Percentiles rank a stretch among this genome's conserved stretches.
These are phyloP conservation scores for Podospora comata DNA, from an alignment of 495 filamentous ascomycete genomes.

Conservation along the genomic window DNA sequence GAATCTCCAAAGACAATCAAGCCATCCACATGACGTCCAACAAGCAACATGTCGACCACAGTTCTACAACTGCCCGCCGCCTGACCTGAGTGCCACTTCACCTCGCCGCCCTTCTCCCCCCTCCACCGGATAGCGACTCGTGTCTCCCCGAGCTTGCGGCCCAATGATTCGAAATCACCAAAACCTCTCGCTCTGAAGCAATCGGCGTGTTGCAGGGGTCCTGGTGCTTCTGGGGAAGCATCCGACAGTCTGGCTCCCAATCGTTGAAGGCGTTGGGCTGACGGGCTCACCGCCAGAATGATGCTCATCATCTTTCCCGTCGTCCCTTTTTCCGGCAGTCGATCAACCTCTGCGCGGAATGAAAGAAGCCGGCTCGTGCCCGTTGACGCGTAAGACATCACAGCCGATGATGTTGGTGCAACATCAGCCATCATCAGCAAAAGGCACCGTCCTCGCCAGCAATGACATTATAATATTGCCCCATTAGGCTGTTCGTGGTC, in stretches of 20 bases:
- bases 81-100: background rate
- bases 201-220: conserved; percentile 2
- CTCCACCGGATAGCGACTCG: background rate
- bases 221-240: background rate
- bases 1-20: background rate
- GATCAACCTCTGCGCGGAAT: conserved; percentile 2
- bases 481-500: conserved; percentile 19
- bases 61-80: background rate
- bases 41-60: background rate
- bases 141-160: no score
- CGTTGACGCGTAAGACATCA: background rate
- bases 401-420: background rate
- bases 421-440: conserved; percentile 9
- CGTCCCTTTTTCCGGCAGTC: conserved; percentile 6
- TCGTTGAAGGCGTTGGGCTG: background rate
- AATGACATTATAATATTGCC: conserved; percentile 6
- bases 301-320: background rate
- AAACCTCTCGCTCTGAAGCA: background rate
- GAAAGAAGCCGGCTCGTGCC: background rate
- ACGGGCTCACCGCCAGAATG: conserved; percentile 18
- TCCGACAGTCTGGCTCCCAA: conserved; percentile 10
- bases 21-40: background rate
- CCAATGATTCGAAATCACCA: background rate
- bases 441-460: conserved; percentile 9
- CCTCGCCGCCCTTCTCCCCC: background rate